Evolutionary conservation across 2,329 filamentous ascomycete genomes (phyloP).

Genomic region (Fusarium neocosmosporiellum): DNA sequence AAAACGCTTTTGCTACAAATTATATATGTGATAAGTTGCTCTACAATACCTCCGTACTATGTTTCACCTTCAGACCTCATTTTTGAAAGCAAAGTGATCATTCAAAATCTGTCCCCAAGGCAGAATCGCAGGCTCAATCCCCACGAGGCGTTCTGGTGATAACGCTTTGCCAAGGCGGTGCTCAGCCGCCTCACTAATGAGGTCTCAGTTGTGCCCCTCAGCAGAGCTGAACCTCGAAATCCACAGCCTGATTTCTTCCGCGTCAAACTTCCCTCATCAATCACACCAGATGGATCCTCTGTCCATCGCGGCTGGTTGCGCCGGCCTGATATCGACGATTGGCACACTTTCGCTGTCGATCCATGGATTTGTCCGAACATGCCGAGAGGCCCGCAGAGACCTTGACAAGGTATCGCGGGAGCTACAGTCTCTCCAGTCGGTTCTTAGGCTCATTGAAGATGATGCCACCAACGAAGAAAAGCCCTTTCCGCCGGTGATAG

Average conservation of each 20-base stretch:
- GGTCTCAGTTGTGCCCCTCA: neutral
- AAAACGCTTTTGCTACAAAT: neutral
- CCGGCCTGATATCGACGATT: conserved; percentile 13
- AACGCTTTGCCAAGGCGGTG: neutral
- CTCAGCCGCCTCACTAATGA: neutral
- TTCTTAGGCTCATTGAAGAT: conserved; percentile 27
- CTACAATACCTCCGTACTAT: neutral
- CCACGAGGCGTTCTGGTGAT: neutral
- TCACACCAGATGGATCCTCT: conserved; percentile 17
- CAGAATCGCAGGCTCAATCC: neutral
- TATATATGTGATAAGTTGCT: neutral
- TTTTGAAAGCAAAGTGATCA: no score
- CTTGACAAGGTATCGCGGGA: conserved; percentile 26
- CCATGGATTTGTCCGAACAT: conserved; percentile 16
- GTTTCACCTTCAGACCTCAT: no score
- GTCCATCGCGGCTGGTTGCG: conserved; percentile 22
- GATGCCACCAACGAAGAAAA: conserved; percentile 9
- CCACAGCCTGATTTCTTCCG: neutral
- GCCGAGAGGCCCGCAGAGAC: conserved; percentile 24
- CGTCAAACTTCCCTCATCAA: neutral
- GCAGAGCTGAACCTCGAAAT: neutral
- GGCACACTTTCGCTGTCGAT: conserved; percentile 1
- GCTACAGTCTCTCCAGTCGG: conserved; percentile 16
- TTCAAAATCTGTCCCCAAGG: neutral
- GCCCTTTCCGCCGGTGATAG: neutral